Base-by-base conservation (phyloP, 164 flowering plant species). In the Liquidambar formosana region DNA sequence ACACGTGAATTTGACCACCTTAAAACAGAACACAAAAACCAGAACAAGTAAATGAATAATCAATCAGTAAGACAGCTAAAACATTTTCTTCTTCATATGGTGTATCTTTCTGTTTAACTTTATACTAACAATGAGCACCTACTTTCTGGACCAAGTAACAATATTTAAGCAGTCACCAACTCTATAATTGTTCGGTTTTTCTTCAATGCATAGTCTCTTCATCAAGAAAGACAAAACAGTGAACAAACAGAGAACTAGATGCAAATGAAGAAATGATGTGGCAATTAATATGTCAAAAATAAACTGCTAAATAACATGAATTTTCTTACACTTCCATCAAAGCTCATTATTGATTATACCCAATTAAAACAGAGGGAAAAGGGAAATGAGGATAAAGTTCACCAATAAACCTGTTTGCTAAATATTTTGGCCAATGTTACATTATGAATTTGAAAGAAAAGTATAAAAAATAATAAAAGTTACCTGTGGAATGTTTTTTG, bases 401-500 rank as follows among this genome's bases (percentile, higher is more conserved):
- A 38, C 27, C 5, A 10, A 58, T 58, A 60, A 12, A 28, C n/a
- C 10, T 15, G n/a, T 45, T 33, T 43, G n/a, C 16, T 8, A 44
- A 11, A 57, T 33, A 33, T 2, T 33, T 33, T 33, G 41, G 41
- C 41, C 6, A 6, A 33, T 33, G 2, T 33, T 33, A 33, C 41
- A 33, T 33, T 33, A 33, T n/a, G n/a, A n/a, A n/a, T n/a, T n/a
- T n/a, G n/a, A n/a, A n/a, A n/a, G n/a, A n/a, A n/a, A n/a, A n/a
- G n/a, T n/a, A n/a, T n/a, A n/a, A n/a, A n/a, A n/a, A n/a, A n/a
- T n/a, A n/a, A n/a, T n/a, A n/a, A 25, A 4, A 71, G 78, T 19
- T 56, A 93, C 99, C 97, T 91, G 82, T 95, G 99, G 72, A 91
- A 95, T 59, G 99, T 95, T 76, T 93, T 95, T 76, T 88, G 96